Conservation (phyloP, 306 rosid genomes). For the Lupinus albus region DNA sequence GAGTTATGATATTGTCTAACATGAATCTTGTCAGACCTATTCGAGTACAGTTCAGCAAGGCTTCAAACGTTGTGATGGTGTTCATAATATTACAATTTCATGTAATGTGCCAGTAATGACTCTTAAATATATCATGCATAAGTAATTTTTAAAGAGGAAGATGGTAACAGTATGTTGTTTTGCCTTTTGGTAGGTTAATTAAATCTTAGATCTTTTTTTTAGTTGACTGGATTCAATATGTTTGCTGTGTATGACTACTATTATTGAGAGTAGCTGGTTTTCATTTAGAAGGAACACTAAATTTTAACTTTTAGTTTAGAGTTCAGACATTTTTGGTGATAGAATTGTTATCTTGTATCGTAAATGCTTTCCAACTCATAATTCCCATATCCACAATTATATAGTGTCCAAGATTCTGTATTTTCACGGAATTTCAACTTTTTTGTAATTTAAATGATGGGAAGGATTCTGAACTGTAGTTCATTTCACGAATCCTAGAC, state of each 20-base stretch:
- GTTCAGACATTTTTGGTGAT: not conserved
- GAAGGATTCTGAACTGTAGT: not conserved
- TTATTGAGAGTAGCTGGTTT: not conserved
- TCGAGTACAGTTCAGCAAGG: slow-evolving; percentile 9
- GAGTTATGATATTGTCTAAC: slow-evolving; percentile 23
- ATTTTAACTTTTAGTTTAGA: not conserved
- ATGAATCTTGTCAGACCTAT: slow-evolving; percentile 17
- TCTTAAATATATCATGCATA: not conserved
- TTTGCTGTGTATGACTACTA: not conserved
- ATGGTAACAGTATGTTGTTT: not conserved
- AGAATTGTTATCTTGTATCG: not conserved
- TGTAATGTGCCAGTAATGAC: not conserved
- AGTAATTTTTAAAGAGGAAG: slow-evolving; percentile 18
- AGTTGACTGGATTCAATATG: not conserved
- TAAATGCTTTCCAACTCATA: not conserved
- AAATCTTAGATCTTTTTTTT: not conserved
- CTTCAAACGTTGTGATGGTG: slow-evolving; percentile 15
- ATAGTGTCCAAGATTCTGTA: not conserved
- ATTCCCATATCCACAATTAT: not conserved
- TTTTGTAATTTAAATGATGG: not conserved
- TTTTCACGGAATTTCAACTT: not conserved
- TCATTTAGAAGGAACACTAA: not conserved
- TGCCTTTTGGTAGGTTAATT: not conserved
- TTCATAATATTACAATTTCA: not conserved
- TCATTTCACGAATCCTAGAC: not conserved